Evolutionary conservation across 768 basidiomycete genomes (phyloP), one percentile per base, ranked within the genome.

Genomic region (Boletus subcaerulescens): DNA sequence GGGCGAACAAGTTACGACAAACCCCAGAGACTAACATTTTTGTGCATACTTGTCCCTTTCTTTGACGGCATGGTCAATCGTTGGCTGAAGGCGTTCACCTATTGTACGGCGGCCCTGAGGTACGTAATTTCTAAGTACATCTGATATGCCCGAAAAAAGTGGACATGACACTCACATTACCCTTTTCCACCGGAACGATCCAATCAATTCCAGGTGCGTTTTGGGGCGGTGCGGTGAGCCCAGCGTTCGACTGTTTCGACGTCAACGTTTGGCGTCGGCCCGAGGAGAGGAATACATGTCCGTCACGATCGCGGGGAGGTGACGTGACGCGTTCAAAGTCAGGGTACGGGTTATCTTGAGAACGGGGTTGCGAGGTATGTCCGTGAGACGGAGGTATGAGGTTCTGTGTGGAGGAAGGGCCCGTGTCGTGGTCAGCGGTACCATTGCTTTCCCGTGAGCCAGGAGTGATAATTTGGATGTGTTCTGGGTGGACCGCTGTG

Each of bases 1-100:
- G 49, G 38, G 60, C 55, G 9, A 29, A 17, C 2, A 31, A 20
- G 26, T 8, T 33, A 0, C 1, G 22, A 20, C 10, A 35, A 35
- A 12, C 15, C n/a, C 9, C 22, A 20, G 17, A 29, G 10, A 45
- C 59, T 61, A 66, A 59, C 82, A 84, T 69, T 79, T 80, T 26
- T 60, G 46, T 0, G 74, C 73, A 52, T 76, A 81, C 51, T 79
- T 83, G 22, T 69, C 65, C 50, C 74, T 75, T 60, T 84, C 80
- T 0, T n/a, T 13, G 8, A 61, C 62, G 1, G 87, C 86, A 3
- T 73, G 65, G 0, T 71, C 57, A 3, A 87, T 64, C 0, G 85
- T 88, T 4, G 82, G 81, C 17, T 72, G 41, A 5, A 89, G 65
- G 5, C 87, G 78, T 48, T 85, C 80, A 10, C 74, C 73, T 0